Conservation (phyloP, 139 green algal genomes). For the Micromonas commoda region DNA sequence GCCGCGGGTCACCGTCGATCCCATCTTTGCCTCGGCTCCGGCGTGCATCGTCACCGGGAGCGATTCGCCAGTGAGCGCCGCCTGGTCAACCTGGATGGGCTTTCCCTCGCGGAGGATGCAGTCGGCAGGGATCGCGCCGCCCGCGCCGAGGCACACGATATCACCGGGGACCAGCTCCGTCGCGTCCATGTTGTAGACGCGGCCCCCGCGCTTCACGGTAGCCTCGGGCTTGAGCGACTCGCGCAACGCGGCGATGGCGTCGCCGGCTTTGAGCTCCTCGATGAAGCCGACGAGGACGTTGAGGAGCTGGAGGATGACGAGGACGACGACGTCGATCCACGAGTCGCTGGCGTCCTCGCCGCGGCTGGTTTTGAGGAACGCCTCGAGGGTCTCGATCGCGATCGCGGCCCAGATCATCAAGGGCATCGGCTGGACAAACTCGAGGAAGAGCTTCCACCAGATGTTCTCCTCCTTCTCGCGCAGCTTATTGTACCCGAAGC, state of each 20-base stretch:
- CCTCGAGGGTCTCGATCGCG: slow-evolving; percentile 63
- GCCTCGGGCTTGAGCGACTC: slow-evolving; percentile 70
- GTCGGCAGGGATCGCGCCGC: slow-evolving; percentile 65
- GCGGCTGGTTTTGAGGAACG: slow-evolving; percentile 25
- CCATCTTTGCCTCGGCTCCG: slow-evolving; percentile 75
- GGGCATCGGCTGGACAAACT: slow-evolving; percentile 74
- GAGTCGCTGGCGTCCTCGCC: too few relatives aligned
- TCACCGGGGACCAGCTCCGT: slow-evolving; percentile 65
- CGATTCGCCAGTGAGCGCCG: slow-evolving; percentile 73
- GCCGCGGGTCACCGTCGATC: slow-evolving; percentile 57
- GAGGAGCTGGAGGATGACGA: slow-evolving; percentile 73
- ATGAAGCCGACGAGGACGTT: slow-evolving; percentile 75
- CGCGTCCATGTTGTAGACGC: slow-evolving; percentile 60
- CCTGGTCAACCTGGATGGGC: slow-evolving; percentile 66
- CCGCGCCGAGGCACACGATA: slow-evolving; percentile 60
- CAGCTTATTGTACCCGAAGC: slow-evolving; percentile 69
- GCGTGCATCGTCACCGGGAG: slow-evolving; percentile 66
- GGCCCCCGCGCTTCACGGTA: slow-evolving; percentile 65
- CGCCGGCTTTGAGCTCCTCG: slow-evolving; percentile 67
- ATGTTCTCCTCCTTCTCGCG: slow-evolving; percentile 59
- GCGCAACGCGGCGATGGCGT: slow-evolving; percentile 76
- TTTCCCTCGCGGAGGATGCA: slow-evolving; percentile 41
- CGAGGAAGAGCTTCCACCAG: slow-evolving; percentile 34
- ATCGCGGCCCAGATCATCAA: slow-evolving; percentile 88
- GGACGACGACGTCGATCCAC: slow-evolving; percentile 62